phyloP scores from a whole-genome alignment of 1,284 basidiomycete species.

The Apiotrichum domesticum region DNA sequence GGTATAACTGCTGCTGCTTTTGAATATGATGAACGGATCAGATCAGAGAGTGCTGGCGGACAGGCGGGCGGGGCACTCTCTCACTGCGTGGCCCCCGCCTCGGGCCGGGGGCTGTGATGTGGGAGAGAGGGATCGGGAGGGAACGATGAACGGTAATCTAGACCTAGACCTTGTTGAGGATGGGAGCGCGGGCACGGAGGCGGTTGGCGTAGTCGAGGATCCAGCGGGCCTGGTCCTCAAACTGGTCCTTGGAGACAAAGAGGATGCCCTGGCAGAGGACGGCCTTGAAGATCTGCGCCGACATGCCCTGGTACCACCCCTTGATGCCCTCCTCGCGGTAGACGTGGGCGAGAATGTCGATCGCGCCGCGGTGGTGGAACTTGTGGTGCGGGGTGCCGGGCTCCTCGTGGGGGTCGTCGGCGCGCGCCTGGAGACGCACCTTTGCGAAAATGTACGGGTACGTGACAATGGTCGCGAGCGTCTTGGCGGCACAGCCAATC shows the following conservation, averaged over 20 bases:
- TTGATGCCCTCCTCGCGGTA: constrained; percentile 66
- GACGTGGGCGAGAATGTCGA: constrained; percentile 60
- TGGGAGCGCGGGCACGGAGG: not conserved
- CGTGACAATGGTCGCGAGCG: constrained; percentile 86
- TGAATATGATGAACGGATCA: not conserved
- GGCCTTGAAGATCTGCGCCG: constrained; percentile 56
- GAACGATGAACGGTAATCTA: not conserved
- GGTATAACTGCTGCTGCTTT: not conserved
- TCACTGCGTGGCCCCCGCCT: no score
- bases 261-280: constrained; percentile 53
- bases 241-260: constrained; percentile 48
- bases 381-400: constrained; percentile 6
- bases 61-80: no score
- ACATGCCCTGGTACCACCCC: constrained; percentile 94
- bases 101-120: not conserved
- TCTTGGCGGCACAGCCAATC: constrained; percentile 91
- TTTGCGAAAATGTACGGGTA: constrained; percentile 58
- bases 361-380: constrained; percentile 23
- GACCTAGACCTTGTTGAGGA: constrained; percentile 3
- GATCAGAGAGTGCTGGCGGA: no score
- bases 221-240: constrained; percentile 44
- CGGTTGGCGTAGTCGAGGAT: constrained; percentile 35
- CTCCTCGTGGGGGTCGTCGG: constrained; percentile 23
- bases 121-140: not conserved
- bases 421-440: constrained; percentile 82